Percentiles rank a stretch among this genome's conserved stretches.
Conservation (phyloP, 1,139 yeast genomes). For the Hemisphaericaspora xylofermentans region DNA sequence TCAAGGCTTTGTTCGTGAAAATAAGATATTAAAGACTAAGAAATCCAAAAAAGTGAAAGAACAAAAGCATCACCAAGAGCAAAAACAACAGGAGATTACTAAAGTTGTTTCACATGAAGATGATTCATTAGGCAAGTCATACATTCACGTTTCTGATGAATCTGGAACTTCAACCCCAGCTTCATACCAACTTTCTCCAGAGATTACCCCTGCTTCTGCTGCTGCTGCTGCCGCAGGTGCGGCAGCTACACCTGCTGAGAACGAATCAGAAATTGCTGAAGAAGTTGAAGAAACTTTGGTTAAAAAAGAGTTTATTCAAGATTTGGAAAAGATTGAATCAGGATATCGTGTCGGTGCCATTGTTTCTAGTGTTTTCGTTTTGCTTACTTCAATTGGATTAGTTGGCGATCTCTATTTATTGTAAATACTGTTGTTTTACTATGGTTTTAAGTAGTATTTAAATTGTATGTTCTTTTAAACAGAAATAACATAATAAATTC, state of each 20-base stretch:
- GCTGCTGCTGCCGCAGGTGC: slow-evolving; percentile 2
- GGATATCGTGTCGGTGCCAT: slow-evolving; percentile 37
- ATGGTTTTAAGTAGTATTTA: not conserved
- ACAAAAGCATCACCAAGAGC: slow-evolving; percentile 6
- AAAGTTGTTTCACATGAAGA: slow-evolving; percentile 22
- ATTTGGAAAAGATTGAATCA: slow-evolving; percentile 29
- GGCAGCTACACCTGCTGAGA: no score
- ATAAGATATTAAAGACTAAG: slow-evolving; percentile 18
- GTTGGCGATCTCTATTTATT: slow-evolving; percentile 45
- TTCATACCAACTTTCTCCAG: slow-evolving; percentile 18
- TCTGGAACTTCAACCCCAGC: slow-evolving; percentile 19
- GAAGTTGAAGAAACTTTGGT: slow-evolving; percentile 43
- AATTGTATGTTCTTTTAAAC: not conserved
- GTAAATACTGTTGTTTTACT: slow-evolving; percentile 10
- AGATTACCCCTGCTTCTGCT: slow-evolving; percentile 9
- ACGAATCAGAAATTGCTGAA: slow-evolving; percentile 13
- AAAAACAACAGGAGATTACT: slow-evolving; percentile 9
- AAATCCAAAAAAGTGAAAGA: slow-evolving; percentile 7
- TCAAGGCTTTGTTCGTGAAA: slow-evolving; percentile 17
- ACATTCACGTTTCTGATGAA: slow-evolving; percentile 51
- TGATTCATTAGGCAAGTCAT: slow-evolving; percentile 49
- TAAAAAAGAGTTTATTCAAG: slow-evolving; percentile 38
- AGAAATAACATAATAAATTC: no score
- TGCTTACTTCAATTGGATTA: slow-evolving; percentile 47
- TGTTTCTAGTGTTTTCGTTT: slow-evolving; percentile 43